Conservation (phyloP, 192 early-diverging fungal species). For the Coemansia umbellata region DNA sequence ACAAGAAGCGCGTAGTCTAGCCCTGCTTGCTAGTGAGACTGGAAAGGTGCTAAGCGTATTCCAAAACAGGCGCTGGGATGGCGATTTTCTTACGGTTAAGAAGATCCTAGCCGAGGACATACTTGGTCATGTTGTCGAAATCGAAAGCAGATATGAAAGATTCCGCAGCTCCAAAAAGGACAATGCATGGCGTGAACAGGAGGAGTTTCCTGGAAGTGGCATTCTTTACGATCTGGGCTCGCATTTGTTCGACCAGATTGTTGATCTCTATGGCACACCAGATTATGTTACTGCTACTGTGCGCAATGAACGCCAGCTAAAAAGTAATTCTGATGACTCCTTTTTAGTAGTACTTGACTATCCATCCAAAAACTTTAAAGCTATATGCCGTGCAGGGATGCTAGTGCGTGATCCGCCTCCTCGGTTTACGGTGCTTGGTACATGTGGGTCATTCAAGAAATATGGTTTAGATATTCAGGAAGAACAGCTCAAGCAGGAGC, state of each 20-base stretch:
- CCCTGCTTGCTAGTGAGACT: slow-evolving; percentile 54
- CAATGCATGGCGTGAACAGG: slow-evolving; percentile 67
- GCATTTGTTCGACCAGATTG: slow-evolving; percentile 63
- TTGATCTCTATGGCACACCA: slow-evolving; percentile 66
- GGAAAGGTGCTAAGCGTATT: slow-evolving; percentile 63
- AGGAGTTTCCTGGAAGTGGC: slow-evolving; percentile 59
- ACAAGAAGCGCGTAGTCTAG: slow-evolving; percentile 58
- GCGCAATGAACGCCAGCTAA: slow-evolving; percentile 63
- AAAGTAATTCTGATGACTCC: slow-evolving; percentile 55
- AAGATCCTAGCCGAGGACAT: slow-evolving; percentile 53
- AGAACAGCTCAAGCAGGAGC: slow-evolving; percentile 63
- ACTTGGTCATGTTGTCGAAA: slow-evolving; percentile 66
- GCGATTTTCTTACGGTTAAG: slow-evolving; percentile 73
- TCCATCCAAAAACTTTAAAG: slow-evolving; percentile 54
- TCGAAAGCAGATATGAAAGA: slow-evolving; percentile 72
- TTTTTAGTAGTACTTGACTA: slow-evolving; percentile 64
- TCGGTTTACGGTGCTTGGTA: slow-evolving; percentile 65
- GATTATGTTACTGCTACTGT: slow-evolving; percentile 57
- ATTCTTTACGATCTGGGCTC: slow-evolving; percentile 71
- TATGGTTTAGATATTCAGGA: slow-evolving; percentile 71
- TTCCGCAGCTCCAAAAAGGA: slow-evolving; percentile 63
- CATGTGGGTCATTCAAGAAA: slow-evolving; percentile 64
- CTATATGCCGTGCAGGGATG: slow-evolving; percentile 64
- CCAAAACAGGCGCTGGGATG: slow-evolving; percentile 80
- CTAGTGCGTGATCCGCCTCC: slow-evolving; percentile 59